Evolutionary conservation across 1,284 basidiomycete species (phyloP), one percentile per base, ranked within the genome.

Genomic region (Sporisorium sorghi): DNA sequence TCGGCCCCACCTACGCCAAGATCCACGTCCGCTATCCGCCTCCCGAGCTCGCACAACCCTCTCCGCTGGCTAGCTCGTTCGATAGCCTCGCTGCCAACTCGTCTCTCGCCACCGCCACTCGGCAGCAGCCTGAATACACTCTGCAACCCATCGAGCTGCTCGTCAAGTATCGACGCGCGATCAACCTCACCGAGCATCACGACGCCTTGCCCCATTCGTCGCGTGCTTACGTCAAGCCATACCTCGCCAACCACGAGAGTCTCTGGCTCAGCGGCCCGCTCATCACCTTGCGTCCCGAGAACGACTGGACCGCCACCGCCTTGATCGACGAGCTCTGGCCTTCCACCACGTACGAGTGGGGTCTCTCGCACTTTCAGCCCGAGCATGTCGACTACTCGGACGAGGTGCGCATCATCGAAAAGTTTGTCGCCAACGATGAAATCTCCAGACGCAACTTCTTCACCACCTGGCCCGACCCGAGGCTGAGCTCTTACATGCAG

Each of bases 281-380:
- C 11, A 58, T 83, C 24, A 70, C 65, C 1, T 49, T 84, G 35
- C 72, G 68, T 9, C 81, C 86, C 33, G 87, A 87, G 12, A 82
- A 85, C 21, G 91, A 93, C 80, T 93, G 90, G 90, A 89, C 89
- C 2, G 87, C 86, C 43, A 89, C 89, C 0, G 88, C 88, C 12
- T 87, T 85, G 52, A 77, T 93, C 39, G 77, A 84, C 21, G 87
- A 89, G 21, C 87, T 93, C 3, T 91, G 89, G 89, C 91, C 91
- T 0, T 88, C 87, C 51, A 91, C 90, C 2, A 83, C 86, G 10
- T 93, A 93, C 79, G 90, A 93, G 86, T 92, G 91, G 91, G 64
- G 79, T 87, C 85, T 73, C 0, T 69, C 75, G 32, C 83, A 82
- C 19, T 76, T 73, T 39, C 71, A 64, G 64, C 55, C 58, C 50